Conservation (phyloP, 768 basidiomycete genomes). For the Myochromella boudieri region DNA sequence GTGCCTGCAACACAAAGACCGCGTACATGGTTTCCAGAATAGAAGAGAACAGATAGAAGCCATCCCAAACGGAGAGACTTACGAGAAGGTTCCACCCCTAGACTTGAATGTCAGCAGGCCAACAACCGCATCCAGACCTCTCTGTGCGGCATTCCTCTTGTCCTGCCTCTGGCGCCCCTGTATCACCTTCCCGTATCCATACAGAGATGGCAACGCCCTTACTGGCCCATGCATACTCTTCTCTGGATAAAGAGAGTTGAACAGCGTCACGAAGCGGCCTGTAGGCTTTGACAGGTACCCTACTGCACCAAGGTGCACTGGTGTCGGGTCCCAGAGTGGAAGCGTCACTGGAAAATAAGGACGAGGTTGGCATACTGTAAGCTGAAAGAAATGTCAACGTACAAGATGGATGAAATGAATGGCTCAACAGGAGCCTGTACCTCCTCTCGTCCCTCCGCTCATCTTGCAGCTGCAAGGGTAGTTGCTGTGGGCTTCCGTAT, state of each 20-base stretch:
- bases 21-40: too few relatives aligned
- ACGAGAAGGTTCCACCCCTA: constrained; percentile 35
- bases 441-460: constrained; percentile 55
- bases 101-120: constrained; percentile 47
- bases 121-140: constrained; percentile 55
- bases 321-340: constrained; percentile 71
- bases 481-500: constrained; percentile 40
- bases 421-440: constrained; percentile 65
- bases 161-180: constrained; percentile 51
- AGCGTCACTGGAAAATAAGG: constrained; percentile 44
- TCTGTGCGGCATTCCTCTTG: constrained; percentile 57
- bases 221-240: constrained; percentile 43
- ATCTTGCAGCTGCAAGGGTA: constrained; percentile 29
- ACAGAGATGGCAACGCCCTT: constrained; percentile 53
- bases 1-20: too few relatives aligned
- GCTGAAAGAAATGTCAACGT: constrained; percentile 24
- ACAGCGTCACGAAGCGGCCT: constrained; percentile 71
- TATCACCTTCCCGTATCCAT: constrained; percentile 61
- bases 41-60: background rate
- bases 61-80: constrained; percentile 18
- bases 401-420: constrained; percentile 71
- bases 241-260: constrained; percentile 63
- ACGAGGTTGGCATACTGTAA: background rate
- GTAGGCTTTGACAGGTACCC: constrained; percentile 68
- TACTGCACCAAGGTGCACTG: constrained; percentile 65